Evolutionary conservation across 345 rosid genomes (phyloP).

Genomic region (Brassica carinata): DNA sequence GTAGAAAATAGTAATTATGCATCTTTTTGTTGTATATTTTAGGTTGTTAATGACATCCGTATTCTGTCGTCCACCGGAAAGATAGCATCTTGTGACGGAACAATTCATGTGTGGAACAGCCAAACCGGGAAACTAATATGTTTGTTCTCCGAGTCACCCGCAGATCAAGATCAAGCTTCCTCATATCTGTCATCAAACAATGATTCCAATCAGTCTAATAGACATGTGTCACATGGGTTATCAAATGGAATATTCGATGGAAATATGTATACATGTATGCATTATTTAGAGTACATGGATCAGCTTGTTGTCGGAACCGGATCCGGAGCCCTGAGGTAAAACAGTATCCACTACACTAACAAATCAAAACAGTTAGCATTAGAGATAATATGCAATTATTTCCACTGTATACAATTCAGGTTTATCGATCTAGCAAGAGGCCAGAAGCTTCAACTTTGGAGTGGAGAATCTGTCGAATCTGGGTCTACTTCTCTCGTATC

Average conservation of each 20-base stretch:
- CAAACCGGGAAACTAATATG: slow-evolving; percentile 76
- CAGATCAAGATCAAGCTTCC: slow-evolving; percentile 53
- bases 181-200: slow-evolving; percentile 40
- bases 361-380: neutral
- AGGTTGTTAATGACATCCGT: slow-evolving; percentile 91
- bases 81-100: slow-evolving; percentile 96
- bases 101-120: slow-evolving; percentile 88
- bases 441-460: slow-evolving; percentile 83
- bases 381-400: slow-evolving; percentile 5
- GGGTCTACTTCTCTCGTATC: slow-evolving; percentile 85
- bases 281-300: slow-evolving; percentile 61
- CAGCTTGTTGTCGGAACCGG: slow-evolving; percentile 81
- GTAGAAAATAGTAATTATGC: slow-evolving; percentile 2
- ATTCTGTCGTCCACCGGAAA: slow-evolving; percentile 71
- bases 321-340: slow-evolving; percentile 83
- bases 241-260: slow-evolving; percentile 83
- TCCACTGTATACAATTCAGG: slow-evolving; percentile 37
- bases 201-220: slow-evolving; percentile 52
- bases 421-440: slow-evolving; percentile 73
- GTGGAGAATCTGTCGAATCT: slow-evolving; percentile 71
- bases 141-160: slow-evolving; percentile 65
- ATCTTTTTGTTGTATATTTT: slow-evolving; percentile 39
- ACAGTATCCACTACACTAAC: slow-evolving; percentile 9
- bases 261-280: slow-evolving; percentile 87
- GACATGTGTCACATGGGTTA: slow-evolving; percentile 58